phyloP scores from a whole-genome alignment of 257 asterid genomes.

The Fraxinus pennsylvanica region DNA sequence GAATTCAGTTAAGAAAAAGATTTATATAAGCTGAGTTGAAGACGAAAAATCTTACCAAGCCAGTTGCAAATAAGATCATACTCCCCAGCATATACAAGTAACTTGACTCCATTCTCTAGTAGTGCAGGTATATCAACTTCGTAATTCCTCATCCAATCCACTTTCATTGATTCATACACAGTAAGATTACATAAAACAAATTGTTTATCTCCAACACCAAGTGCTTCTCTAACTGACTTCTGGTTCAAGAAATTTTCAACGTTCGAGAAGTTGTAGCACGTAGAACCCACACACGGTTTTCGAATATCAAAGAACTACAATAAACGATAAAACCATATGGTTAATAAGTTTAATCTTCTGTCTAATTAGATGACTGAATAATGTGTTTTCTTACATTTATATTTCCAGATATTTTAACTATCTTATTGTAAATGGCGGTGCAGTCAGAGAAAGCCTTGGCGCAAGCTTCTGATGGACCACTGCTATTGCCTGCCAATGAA shows the following conservation, averaged over 20 bases:
- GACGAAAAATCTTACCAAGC: conserved; percentile 49
- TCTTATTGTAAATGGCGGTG: conserved; percentile 29
- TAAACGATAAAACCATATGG: neutral
- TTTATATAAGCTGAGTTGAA: neutral
- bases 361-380: neutral
- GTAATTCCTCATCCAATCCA: neutral
- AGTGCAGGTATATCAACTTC: neutral
- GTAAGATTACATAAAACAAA: neutral
- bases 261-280: neutral
- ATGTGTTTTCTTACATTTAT: neutral
- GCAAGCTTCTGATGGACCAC: conserved; percentile 25
- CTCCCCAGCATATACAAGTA: neutral
- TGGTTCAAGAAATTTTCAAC: neutral
- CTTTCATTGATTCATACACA: neutral
- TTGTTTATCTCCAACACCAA: neutral
- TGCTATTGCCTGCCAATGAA: conserved; percentile 28
- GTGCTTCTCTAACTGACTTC: neutral
- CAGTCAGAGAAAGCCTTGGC: conserved; percentile 29
- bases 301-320: neutral
- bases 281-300: neutral
- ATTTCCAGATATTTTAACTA: conserved; percentile 16
- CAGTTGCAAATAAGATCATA: conserved; percentile 51
- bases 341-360: neutral
- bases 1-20: neutral
- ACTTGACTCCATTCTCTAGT: neutral